Conservation (phyloP, 176 grass and related monocot species). For the Poa annua region DNA sequence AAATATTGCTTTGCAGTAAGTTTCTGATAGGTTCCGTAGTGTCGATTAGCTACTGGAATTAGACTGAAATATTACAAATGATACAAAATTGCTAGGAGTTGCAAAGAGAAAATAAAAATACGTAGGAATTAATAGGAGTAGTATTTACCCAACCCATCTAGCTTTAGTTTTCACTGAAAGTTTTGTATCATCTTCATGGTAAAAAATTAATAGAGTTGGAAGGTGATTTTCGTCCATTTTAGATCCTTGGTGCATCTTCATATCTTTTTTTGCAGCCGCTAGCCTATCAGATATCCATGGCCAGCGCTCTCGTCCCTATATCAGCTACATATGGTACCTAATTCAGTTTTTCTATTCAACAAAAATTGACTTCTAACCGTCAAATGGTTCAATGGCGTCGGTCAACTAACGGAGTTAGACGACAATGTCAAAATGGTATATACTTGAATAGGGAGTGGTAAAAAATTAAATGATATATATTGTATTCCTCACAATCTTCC, state of each 20-base stretch:
- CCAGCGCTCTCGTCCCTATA: not conserved
- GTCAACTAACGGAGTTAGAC: not conserved
- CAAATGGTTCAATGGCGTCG: not conserved
- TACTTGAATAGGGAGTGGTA: not conserved
- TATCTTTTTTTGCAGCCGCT: not conserved
- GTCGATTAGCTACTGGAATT: not conserved
- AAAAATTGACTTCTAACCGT: not conserved
- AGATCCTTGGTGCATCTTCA: not conserved
- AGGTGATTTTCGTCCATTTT: constrained; percentile 35
- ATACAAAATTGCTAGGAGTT: not conserved
- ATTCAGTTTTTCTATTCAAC: not conserved
- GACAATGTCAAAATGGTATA: not conserved
- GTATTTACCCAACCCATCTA: not conserved
- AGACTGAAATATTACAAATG: not conserved
- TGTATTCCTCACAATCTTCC: constrained; percentile 3
- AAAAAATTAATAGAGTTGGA: constrained; percentile 31
- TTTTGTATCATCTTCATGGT: constrained; percentile 35
- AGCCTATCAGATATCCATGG: not conserved
- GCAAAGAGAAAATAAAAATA: not conserved
- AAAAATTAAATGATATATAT: not conserved
- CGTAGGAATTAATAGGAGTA: not conserved
- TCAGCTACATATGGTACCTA: not conserved
- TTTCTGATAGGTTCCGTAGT: not conserved
- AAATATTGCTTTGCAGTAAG: not conserved
- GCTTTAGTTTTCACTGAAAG: constrained; percentile 10